These are phyloP conservation scores for Vigna mungo DNA, from an alignment of 306 rosid genomes.

Conservation along the genomic window DNA sequence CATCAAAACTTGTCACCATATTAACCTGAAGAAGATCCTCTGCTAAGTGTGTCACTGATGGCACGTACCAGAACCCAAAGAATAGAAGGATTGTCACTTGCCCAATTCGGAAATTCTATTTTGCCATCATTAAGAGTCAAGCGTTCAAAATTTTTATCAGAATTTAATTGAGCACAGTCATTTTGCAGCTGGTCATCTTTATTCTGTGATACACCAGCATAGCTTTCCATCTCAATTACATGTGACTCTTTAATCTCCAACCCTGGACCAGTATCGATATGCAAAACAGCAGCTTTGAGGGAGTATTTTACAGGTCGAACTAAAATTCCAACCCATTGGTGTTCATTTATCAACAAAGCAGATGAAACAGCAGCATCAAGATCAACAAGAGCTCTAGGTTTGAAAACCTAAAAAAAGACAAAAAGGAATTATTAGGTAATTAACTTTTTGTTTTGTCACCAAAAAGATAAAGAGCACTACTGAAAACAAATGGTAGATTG, in stretches of 20 bases:
- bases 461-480: constrained; percentile 13
- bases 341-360: constrained; percentile 90
- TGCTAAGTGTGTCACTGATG: constrained; percentile 71
- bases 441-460: constrained; percentile 12
- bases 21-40: constrained; percentile 94
- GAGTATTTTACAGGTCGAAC: constrained; percentile 89
- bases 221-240: constrained; percentile 84
- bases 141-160: constrained; percentile 59
- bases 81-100: constrained; percentile 77
- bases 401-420: constrained; percentile 67
- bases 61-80: constrained; percentile 89
- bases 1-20: constrained; percentile 47
- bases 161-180: constrained; percentile 47
- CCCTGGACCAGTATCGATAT: constrained; percentile 97
- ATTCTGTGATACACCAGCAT: constrained; percentile 49
- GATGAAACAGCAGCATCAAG: constrained; percentile 92
- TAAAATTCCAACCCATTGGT: constrained; percentile 92
- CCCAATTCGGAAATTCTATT: constrained; percentile 97
- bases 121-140: constrained; percentile 68
- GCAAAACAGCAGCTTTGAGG: constrained; percentile 87
- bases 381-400: constrained; percentile 95
- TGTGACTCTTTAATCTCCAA: constrained; percentile 74
- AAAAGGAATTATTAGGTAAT: constrained; percentile 43
- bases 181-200: constrained; percentile 49
- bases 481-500: constrained; percentile 14